phyloP scores from a whole-genome alignment of 2,329 filamentous ascomycete species.

The Xylariaceae sp. region DNA sequence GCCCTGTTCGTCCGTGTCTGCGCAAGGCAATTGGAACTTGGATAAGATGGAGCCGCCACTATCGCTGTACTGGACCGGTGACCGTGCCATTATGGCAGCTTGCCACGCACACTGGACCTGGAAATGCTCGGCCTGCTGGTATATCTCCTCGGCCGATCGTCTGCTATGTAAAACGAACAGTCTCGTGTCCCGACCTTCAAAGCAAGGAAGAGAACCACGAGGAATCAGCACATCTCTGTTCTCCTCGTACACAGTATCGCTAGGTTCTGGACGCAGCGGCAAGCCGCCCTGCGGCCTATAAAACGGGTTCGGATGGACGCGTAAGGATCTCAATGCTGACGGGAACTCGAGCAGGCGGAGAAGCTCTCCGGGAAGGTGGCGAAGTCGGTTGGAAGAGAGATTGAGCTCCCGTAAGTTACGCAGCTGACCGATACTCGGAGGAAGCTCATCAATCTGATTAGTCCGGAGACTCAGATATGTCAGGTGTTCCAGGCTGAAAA shows the following conservation, averaged over 20 bases:
- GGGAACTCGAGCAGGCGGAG: conserved; percentile 47
- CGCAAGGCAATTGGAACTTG: conserved; percentile 23
- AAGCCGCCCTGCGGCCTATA: conserved; percentile 34
- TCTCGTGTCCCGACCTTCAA: not conserved
- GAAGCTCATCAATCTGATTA: conserved; percentile 57
- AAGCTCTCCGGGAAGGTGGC: conserved; percentile 57
- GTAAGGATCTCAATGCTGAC: conserved; percentile 46
- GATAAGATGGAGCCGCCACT: conserved; percentile 27
- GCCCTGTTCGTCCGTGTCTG: not conserved
- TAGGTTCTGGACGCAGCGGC: conserved; percentile 1
- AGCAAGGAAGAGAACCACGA: not conserved
- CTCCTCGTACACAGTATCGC: not conserved
- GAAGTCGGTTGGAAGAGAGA: conserved; percentile 57
- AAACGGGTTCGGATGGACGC: conserved; percentile 59
- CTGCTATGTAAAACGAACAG: conserved; percentile 1
- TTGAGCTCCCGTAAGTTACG: conserved; percentile 58
- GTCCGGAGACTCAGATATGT: conserved; percentile 61
- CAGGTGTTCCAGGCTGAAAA: conserved; percentile 58
- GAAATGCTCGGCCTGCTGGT: not conserved
- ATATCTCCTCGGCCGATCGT: conserved; percentile 1
- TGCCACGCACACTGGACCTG: conserved; percentile 15
- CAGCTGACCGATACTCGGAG: conserved; percentile 53
- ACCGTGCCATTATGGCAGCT: conserved; percentile 20
- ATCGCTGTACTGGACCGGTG: conserved; percentile 30
- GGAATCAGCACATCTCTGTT: not conserved